Evolutionary conservation across 2,329 filamentous ascomycete species (phyloP).

Genomic region (Magnaporthiopsis incrustans): DNA sequence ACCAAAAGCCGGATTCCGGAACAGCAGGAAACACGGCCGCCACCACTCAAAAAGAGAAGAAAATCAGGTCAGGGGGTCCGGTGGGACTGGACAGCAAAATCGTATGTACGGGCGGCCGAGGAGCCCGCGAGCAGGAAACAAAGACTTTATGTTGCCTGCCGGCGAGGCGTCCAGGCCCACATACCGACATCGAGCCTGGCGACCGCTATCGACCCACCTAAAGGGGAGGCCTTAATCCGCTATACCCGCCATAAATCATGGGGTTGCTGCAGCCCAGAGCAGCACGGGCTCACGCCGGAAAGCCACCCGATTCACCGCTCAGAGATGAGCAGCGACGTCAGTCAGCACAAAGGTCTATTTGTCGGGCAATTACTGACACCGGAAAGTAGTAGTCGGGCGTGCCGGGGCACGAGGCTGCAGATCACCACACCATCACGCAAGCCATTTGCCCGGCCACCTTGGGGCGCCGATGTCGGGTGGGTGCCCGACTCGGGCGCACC

Average conservation of each 20-base stretch:
- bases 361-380: no score
- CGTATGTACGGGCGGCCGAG: not conserved
- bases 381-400: no score
- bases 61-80: not conserved
- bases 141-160: slow-evolving; percentile 4
- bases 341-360: no score
- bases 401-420: no score
- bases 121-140: not conserved
- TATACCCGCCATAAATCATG: not conserved
- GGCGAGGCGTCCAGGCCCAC: not conserved
- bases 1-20: not conserved
- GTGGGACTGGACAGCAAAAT: not conserved
- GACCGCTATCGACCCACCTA: not conserved
- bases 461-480: not conserved
- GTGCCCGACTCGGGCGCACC: not conserved
- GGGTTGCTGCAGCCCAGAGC: not conserved
- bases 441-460: not conserved
- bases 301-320: not conserved
- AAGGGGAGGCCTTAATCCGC: not conserved
- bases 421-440: not conserved
- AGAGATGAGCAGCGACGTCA: not conserved
- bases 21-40: not conserved
- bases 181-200: slow-evolving; percentile 1
- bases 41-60: not conserved
- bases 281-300: not conserved